Conservation (phyloP, 179 eudicot genomes). For the Silene noctiflora region DNA sequence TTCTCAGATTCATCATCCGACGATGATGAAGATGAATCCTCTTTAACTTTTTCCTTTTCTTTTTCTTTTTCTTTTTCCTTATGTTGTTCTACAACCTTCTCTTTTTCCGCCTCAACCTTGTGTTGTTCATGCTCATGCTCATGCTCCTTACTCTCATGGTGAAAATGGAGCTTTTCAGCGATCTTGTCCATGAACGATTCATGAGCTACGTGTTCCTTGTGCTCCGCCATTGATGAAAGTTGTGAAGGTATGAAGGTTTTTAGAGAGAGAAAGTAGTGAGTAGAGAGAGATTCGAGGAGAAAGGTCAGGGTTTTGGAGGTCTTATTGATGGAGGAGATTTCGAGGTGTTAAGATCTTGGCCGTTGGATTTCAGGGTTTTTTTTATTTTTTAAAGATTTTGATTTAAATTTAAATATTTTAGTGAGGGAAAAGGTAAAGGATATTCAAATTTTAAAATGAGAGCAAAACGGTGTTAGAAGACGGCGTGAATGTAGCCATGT, state of each 20-base stretch:
- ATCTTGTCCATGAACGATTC: constrained; percentile 41
- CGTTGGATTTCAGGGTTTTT: constrained; percentile 15
- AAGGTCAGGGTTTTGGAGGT: constrained; percentile 19
- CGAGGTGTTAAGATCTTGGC: constrained; percentile 18
- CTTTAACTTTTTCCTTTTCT: neutral
- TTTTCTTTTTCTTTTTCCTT: neutral
- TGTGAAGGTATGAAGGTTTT: neutral
- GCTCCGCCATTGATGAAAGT: constrained; percentile 34
- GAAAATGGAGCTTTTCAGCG: constrained; percentile 35
- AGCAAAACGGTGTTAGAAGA: constrained; percentile 12
- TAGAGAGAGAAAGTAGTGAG: neutral
- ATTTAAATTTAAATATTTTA: neutral
- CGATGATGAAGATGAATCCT: constrained; percentile 25
- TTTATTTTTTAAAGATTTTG: no score
- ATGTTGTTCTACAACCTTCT: neutral
- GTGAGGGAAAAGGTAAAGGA: constrained; percentile 7
- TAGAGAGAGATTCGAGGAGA: constrained; percentile 15
- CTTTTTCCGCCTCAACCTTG: neutral
- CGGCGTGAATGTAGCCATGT: neutral
- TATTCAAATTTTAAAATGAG: constrained; percentile 24
- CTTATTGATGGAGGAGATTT: constrained; percentile 24
- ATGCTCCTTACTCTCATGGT: constrained; percentile 12
- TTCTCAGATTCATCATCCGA: constrained; percentile 35
- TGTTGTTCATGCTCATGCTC: neutral
- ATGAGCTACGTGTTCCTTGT: constrained; percentile 13